Evolutionary conservation across 306 rosid genomes (phyloP).

Genomic region (Hylodesmum podocarpum): DNA sequence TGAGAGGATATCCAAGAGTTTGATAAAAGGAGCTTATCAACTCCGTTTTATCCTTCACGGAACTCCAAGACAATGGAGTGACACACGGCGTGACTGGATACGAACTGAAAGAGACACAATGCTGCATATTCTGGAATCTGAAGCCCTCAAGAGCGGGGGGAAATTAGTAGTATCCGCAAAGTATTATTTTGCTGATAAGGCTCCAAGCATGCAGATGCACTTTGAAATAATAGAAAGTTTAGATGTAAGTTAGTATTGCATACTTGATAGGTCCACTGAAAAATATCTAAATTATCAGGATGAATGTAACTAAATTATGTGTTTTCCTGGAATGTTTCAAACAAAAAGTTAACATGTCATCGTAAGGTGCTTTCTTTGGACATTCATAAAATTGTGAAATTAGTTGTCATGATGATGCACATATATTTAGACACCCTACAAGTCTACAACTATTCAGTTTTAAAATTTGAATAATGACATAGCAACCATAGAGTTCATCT

Average conservation of each 20-base stretch:
- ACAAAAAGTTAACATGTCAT: background rate
- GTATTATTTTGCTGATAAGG: slow-evolving; percentile 61
- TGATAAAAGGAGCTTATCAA: slow-evolving; percentile 38
- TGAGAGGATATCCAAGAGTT: slow-evolving; percentile 49
- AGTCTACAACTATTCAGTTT: no score
- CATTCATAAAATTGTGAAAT: no score
- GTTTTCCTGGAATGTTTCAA: background rate
- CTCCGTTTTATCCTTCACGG: slow-evolving; percentile 79
- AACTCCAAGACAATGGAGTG: slow-evolving; percentile 88
- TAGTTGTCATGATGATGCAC: no score
- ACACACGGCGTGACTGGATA: slow-evolving; percentile 65
- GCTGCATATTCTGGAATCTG: slow-evolving; percentile 42
- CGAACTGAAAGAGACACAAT: slow-evolving; percentile 57
- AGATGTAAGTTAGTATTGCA: slow-evolving; percentile 44
- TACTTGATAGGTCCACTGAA: background rate
- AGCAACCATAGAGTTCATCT: no score
- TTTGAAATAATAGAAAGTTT: slow-evolving; percentile 75
- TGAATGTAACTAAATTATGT: no score
- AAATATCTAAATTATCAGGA: no score
- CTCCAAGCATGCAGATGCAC: slow-evolving; percentile 79
- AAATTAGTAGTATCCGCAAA: slow-evolving; percentile 49
- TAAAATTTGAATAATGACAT: no score
- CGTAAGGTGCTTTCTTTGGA: no score
- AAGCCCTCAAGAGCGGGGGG: slow-evolving; percentile 46
- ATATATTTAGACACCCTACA: no score